Conservation (phyloP, 371 early-diverging fungal species). For the Nematocida homosporus region DNA sequence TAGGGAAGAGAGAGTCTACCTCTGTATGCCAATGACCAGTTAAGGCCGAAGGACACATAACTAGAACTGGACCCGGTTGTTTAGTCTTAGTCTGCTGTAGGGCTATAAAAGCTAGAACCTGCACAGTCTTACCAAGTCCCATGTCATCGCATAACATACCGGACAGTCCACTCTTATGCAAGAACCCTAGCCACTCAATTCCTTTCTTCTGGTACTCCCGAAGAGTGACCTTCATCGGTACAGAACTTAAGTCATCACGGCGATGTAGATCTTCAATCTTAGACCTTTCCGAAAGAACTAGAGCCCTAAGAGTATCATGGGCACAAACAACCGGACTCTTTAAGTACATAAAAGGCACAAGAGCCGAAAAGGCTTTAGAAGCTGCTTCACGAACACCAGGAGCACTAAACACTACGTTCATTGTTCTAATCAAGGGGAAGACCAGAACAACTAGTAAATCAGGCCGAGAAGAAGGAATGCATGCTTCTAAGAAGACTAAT, state of each 20-base stretch:
- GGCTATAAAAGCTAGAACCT: constrained; percentile 68
- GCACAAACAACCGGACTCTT: not conserved
- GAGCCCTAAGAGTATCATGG: constrained; percentile 37
- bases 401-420: constrained; percentile 35
- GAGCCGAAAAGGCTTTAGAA: constrained; percentile 28
- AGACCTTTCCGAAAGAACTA: constrained; percentile 33
- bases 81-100: not conserved
- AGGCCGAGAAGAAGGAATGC: constrained; percentile 2
- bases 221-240: constrained; percentile 48
- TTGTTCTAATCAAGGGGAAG: constrained; percentile 18
- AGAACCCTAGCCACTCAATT: constrained; percentile 66
- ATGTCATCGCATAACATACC: constrained; percentile 71
- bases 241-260: constrained; percentile 28
- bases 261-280: constrained; percentile 50
- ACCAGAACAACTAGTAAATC: constrained; percentile 2
- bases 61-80: constrained; percentile 72
- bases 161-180: constrained; percentile 61
- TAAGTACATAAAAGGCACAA: constrained; percentile 23
- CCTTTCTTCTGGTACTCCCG: constrained; percentile 67
- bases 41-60: constrained; percentile 90
- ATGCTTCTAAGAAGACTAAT: constrained; percentile 2
- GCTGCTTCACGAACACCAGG: constrained; percentile 26
- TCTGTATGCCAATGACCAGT: constrained; percentile 96
- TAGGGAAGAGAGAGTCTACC: constrained; percentile 68
- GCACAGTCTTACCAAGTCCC: constrained; percentile 94